Percentiles rank a stretch among this genome's conserved stretches.
These are phyloP conservation scores for Fusarium miscanthi DNA, from an alignment of 2,329 filamentous ascomycete species.

Conservation along the genomic window DNA sequence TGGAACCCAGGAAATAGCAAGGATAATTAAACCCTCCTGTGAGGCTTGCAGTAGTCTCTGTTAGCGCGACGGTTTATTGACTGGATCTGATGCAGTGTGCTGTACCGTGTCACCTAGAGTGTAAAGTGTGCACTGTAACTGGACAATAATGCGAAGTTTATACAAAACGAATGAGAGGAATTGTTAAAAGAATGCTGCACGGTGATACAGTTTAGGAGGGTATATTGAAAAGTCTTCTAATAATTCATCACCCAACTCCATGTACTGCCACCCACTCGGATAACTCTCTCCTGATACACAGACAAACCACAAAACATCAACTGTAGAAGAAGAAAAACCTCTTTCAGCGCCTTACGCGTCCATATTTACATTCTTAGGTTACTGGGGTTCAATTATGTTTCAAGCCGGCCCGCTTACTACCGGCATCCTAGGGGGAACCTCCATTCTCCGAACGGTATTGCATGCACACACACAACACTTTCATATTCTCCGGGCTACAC, in stretches of 20 bases:
- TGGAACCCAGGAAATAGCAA: slow-evolving; percentile 1
- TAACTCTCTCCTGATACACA: background rate
- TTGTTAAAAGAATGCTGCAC: background rate
- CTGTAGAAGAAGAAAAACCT: background rate
- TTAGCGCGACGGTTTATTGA: slow-evolving; percentile 47
- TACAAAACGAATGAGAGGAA: background rate
- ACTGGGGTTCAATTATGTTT: slow-evolving; percentile 16
- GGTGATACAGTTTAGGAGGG: background rate
- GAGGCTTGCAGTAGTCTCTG: slow-evolving; percentile 40
- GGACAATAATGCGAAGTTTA: background rate
- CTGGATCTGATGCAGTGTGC: slow-evolving; percentile 19
- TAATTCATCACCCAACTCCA: background rate
- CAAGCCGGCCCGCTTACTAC: slow-evolving; percentile 20
- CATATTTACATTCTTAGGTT: background rate
- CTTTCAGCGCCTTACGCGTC: slow-evolving; percentile 4
- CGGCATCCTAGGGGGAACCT: background rate
- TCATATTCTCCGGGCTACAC: slow-evolving; percentile 18
- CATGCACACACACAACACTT: background rate
- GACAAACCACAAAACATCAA: background rate
- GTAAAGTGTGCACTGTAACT: slow-evolving; percentile 5
- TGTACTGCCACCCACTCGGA: background rate
- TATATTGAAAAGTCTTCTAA: background rate
- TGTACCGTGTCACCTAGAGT: slow-evolving; percentile 4
- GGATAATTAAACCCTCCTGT: slow-evolving; percentile 26
- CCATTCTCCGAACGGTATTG: slow-evolving; percentile 17